Evolutionary conservation across 805 yeast species (phyloP).

Genomic region (Ogataea glucozyma): DNA sequence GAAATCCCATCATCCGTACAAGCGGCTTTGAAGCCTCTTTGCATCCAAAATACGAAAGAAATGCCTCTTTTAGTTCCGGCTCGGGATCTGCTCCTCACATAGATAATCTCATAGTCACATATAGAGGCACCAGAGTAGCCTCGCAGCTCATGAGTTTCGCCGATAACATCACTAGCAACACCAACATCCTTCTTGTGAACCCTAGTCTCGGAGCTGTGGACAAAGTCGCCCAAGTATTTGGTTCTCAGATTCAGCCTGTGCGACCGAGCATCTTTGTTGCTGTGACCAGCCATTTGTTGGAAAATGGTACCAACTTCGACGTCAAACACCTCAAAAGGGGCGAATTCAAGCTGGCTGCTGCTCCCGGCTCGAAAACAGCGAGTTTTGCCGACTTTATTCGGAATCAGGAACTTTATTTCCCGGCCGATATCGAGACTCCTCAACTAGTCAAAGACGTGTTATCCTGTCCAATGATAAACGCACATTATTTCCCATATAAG

Average conservation of each 20-base stretch:
- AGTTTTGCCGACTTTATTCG: conserved; percentile 2
- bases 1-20: conserved; percentile 13
- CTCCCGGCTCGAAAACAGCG: conserved; percentile 15
- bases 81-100: no score
- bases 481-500: conserved; percentile 23
- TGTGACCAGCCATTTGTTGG: conserved; percentile 22
- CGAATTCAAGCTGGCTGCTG: conserved; percentile 22
- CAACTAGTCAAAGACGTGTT: conserved; percentile 13
- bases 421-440: conserved; percentile 20
- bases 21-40: conserved; percentile 9
- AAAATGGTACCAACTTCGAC: conserved; percentile 20
- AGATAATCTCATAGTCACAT: conserved; percentile 17
- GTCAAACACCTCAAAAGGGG: conserved; percentile 28
- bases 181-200: conserved; percentile 30
- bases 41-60: conserved; percentile 6
- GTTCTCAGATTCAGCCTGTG: neutral
- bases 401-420: conserved; percentile 14
- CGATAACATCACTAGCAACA: conserved; percentile 14
- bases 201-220: conserved; percentile 26
- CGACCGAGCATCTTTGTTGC: conserved; percentile 28
- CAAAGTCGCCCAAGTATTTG: conserved; percentile 7
- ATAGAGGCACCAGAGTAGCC: conserved; percentile 6
- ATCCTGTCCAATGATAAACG: conserved; percentile 18
- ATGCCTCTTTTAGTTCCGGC: no score
- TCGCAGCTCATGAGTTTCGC: conserved; percentile 10